Conservation (phyloP, 225 moss, liverwort and hornwort genomes). For the Neckera pumila region DNA sequence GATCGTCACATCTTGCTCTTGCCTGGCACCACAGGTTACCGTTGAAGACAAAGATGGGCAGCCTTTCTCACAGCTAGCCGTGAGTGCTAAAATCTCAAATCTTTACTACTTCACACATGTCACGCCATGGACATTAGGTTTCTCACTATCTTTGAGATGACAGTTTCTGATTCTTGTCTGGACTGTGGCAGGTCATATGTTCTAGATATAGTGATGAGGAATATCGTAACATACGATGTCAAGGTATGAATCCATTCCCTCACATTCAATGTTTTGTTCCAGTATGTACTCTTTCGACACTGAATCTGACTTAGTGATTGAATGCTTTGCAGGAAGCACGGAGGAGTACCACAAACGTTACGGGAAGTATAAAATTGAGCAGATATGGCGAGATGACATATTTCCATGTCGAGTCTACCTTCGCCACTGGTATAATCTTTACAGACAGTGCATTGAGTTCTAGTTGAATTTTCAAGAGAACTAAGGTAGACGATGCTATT, state of each 20-base stretch:
- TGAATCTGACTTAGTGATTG: neutral
- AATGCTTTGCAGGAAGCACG: slow-evolving; percentile 19
- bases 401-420: slow-evolving; percentile 83
- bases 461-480: neutral
- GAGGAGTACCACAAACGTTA: slow-evolving; percentile 68
- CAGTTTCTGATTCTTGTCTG: neutral
- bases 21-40: slow-evolving; percentile 22
- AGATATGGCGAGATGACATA: slow-evolving; percentile 90
- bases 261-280: neutral
- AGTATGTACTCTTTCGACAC: neutral
- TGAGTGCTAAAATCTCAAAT: slow-evolving; percentile 2
- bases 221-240: slow-evolving; percentile 66
- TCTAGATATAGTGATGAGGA: slow-evolving; percentile 84
- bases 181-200: slow-evolving; percentile 57
- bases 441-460: neutral
- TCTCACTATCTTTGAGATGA: neutral
- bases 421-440: slow-evolving; percentile 72
- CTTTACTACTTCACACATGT: neutral
- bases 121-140: neutral
- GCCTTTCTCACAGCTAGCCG: slow-evolving; percentile 29
- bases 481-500: neutral
- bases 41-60: slow-evolving; percentile 28
- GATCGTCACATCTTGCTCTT: neutral
- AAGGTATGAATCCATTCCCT: slow-evolving; percentile 27
- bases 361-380: slow-evolving; percentile 59